Conservation (phyloP, 148 eudicot species). For the Heliamphora exappendiculata region DNA sequence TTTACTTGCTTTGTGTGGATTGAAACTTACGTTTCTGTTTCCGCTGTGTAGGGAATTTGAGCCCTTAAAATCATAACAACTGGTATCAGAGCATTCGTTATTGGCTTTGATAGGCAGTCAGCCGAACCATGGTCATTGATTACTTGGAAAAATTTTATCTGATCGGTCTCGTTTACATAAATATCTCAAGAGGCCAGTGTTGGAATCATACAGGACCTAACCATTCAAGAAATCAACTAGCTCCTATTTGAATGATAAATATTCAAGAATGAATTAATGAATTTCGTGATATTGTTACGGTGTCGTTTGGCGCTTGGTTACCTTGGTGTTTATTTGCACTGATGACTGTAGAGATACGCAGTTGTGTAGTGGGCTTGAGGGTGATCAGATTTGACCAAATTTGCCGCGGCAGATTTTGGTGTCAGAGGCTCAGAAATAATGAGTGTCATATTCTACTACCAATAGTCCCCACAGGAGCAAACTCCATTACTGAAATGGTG, state of each 20-base stretch:
- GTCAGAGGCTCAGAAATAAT: background rate
- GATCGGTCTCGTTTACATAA: background rate
- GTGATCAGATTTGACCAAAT: background rate
- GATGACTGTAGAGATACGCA: background rate
- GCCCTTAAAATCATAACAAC: too few species aligned
- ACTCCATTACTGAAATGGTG: constrained; percentile 5
- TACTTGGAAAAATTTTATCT: background rate
- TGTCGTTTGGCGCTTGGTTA: background rate
- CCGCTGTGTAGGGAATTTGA: too few species aligned
- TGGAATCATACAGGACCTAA: background rate
- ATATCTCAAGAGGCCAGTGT: background rate
- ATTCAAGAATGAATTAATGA: background rate
- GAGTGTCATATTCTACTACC: background rate
- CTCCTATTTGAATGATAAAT: background rate
- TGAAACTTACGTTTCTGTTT: too few species aligned
- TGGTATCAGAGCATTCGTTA: too few species aligned
- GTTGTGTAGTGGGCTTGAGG: background rate
- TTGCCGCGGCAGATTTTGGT: background rate
- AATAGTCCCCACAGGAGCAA: constrained; percentile 9
- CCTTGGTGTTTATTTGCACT: background rate
- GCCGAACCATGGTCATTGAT: too few species aligned
- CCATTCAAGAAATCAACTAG: background rate
- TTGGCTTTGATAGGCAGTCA: too few species aligned
- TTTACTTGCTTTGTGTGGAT: too few species aligned
- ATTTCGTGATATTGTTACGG: background rate